These are phyloP conservation scores for Venustampulla echinocandica DNA, from an alignment of 495 filamentous ascomycete genomes.

Conservation along the genomic window DNA sequence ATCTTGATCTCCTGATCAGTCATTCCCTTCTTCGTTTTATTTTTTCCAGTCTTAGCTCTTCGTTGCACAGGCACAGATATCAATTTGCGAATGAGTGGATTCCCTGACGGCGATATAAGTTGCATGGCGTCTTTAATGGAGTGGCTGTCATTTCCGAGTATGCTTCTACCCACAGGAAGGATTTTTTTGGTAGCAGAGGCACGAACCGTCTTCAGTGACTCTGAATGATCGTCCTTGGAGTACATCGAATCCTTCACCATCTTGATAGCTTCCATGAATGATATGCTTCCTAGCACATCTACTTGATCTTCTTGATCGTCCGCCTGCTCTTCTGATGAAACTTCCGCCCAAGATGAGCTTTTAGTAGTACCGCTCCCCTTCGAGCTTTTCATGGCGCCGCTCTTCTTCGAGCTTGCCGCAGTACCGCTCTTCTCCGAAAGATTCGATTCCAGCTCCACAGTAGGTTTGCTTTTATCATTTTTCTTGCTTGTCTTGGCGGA, in stretches of 20 bases:
- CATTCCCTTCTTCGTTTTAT: slow-evolving; percentile 4
- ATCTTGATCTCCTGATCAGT: slow-evolving; percentile 16
- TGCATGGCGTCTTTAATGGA: neutral
- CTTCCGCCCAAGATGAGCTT: neutral
- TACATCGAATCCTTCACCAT: too few species aligned
- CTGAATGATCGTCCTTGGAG: neutral
- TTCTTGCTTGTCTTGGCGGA: neutral
- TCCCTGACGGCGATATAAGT: neutral
- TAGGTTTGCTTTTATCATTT: neutral
- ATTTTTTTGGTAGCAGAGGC: neutral
- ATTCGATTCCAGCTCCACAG: neutral
- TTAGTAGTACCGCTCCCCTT: neutral
- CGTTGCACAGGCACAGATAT: slow-evolving; percentile 28
- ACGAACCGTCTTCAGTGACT: neutral
- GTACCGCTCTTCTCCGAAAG: neutral
- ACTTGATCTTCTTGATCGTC: neutral
- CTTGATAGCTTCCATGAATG: neutral
- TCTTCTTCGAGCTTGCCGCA: neutral
- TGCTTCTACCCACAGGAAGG: neutral
- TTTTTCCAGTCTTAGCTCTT: neutral
- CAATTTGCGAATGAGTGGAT: slow-evolving; percentile 32
- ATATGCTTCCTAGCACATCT: neutral
- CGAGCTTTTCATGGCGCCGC: neutral
- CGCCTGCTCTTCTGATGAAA: neutral
- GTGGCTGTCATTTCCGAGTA: neutral